phyloP scores from a whole-genome alignment of 345 rosid genomes.

The Populus tremula region DNA sequence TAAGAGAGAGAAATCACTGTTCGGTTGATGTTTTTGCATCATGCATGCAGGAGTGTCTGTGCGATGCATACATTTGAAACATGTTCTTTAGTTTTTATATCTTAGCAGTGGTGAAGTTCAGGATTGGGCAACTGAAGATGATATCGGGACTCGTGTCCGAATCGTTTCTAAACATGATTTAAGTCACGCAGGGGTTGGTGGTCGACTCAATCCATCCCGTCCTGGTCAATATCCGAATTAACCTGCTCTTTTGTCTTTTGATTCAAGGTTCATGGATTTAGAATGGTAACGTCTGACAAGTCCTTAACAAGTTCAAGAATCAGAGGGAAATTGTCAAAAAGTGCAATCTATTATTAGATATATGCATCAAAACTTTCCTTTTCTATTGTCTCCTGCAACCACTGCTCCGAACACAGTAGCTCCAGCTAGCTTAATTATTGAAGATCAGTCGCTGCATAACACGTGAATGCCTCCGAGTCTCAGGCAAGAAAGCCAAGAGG shows the following conservation, averaged over 20 bases:
- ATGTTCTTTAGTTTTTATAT: background rate
- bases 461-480: no score
- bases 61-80: background rate
- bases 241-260: constrained; percentile 7
- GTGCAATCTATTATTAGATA: no score
- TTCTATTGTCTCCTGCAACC: no score
- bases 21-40: background rate
- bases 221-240: background rate
- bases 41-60: background rate
- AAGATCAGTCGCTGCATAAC: no score
- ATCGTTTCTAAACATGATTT: background rate
- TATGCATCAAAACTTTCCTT: no score
- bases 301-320: background rate
- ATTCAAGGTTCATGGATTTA: constrained; percentile 1
- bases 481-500: no score
- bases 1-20: background rate
- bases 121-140: background rate
- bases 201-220: background rate
- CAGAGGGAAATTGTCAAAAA: no score
- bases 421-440: no score
- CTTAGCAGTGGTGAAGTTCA: background rate
- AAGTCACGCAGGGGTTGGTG: background rate
- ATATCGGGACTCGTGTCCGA: background rate
- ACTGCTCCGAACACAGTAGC: no score
- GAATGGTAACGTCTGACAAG: background rate